Evolutionary conservation across 2,329 filamentous ascomycete species (phyloP).

Genomic region (Fusarium xylarioides): DNA sequence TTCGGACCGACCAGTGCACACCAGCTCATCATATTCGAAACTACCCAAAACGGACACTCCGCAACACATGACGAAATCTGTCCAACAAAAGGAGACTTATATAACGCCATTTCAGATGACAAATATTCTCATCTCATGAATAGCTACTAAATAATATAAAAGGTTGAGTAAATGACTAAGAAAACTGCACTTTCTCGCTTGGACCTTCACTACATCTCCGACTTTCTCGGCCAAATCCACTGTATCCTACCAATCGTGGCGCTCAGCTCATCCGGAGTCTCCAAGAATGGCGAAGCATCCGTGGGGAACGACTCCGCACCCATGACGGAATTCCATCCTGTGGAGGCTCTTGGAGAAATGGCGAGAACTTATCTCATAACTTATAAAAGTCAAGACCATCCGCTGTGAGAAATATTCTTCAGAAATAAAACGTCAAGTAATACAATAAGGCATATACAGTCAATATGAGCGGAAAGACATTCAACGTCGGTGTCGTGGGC

Average conservation of each 20-base stretch:
- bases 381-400: conserved; percentile 4
- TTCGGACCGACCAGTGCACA: background rate
- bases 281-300: conserved; percentile 29
- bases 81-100: background rate
- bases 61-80: background rate
- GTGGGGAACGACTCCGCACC: conserved; percentile 35
- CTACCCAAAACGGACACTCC: conserved; percentile 14
- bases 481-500: conserved; percentile 62
- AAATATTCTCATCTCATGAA: background rate
- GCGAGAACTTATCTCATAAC: background rate
- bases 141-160: background rate
- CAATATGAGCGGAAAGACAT: conserved; percentile 50
- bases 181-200: conserved; percentile 19
- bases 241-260: conserved; percentile 24
- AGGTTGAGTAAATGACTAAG: conserved; percentile 14
- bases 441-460: background rate
- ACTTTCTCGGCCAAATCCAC: conserved; percentile 40
- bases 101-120: background rate
- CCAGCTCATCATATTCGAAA: background rate
- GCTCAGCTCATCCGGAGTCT: conserved; percentile 12
- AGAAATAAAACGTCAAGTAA: background rate
- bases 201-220: conserved; percentile 28
- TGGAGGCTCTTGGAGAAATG: conserved; percentile 19
- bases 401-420: background rate
- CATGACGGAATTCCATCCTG: conserved; percentile 37